Evolutionary conservation across 768 basidiomycete genomes (phyloP).

Genomic region (Flagelloscypha sp.): DNA sequence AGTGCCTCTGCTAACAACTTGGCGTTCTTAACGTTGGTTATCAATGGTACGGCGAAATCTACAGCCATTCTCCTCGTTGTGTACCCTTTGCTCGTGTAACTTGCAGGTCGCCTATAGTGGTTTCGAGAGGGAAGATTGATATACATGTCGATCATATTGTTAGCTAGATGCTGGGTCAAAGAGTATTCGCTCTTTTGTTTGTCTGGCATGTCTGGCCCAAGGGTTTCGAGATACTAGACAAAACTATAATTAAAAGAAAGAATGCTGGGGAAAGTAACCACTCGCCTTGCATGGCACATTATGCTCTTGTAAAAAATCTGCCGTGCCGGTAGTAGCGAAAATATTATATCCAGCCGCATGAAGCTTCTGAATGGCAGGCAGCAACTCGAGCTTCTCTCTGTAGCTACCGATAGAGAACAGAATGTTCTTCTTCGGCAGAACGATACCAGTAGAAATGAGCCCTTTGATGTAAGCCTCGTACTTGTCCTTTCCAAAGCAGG

Average conservation of each 20-base stretch:
- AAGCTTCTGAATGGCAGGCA: constrained; percentile 94
- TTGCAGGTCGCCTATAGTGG: constrained; percentile 92
- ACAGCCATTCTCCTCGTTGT: constrained; percentile 97
- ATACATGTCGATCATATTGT: constrained; percentile 98
- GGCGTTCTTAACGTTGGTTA: constrained; percentile 98
- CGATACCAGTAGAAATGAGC: constrained; percentile 91
- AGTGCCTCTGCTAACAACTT: constrained; percentile 93
- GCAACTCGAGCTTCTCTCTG: constrained; percentile 93
- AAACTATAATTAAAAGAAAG: constrained; percentile 1
- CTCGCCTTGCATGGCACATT: constrained; percentile 90
- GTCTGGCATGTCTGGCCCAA: constrained; percentile 65
- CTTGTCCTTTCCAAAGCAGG: constrained; percentile 95
- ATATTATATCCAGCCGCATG: constrained; percentile 89
- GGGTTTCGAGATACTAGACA: constrained; percentile 76
- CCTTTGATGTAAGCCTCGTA: constrained; percentile 99
- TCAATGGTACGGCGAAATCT: constrained; percentile 93
- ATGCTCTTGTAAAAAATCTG: constrained; percentile 96
- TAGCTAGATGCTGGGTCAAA: constrained; percentile 90
- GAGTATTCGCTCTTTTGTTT: constrained; percentile 96
- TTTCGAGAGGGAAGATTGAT: constrained; percentile 99
- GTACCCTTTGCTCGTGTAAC: constrained; percentile 95
- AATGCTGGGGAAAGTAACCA: neutral
- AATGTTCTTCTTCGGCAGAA: constrained; percentile 94
- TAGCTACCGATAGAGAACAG: constrained; percentile 94
- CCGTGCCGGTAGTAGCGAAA: constrained; percentile 94